These are phyloP conservation scores for Salix arbutifolia DNA, from an alignment of 345 rosid species.

Conservation along the genomic window DNA sequence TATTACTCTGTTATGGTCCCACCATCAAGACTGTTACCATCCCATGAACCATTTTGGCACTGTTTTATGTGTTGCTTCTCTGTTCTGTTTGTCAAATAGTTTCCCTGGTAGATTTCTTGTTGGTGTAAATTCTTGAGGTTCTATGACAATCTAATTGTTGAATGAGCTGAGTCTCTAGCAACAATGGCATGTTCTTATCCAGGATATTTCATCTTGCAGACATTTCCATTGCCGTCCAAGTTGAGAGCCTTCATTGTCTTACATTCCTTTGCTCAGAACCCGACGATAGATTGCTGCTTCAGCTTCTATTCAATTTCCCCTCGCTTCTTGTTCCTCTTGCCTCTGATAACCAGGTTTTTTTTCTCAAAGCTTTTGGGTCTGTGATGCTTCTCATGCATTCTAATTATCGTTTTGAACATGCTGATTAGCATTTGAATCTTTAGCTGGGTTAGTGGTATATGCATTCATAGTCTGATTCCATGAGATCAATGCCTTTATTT, in stretches of 20 bases:
- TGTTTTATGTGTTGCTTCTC: not conserved
- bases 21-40: no score
- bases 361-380: not conserved
- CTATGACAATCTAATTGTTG: no score
- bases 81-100: not conserved
- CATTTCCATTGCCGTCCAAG: slow-evolving; percentile 49
- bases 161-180: not conserved
- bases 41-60: not conserved
- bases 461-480: not conserved
- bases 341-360: slow-evolving; percentile 61
- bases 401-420: not conserved
- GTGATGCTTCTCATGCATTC: not conserved
- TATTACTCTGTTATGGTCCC: no score
- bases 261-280: slow-evolving; percentile 56
- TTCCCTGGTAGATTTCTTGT: not conserved
- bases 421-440: not conserved
- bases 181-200: not conserved
- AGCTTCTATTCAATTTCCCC: slow-evolving; percentile 66
- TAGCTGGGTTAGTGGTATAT: not conserved
- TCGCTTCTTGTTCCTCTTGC: slow-evolving; percentile 70
- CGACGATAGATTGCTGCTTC: slow-evolving; percentile 44
- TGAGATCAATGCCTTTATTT: slow-evolving; percentile 7
- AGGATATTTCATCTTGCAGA: slow-evolving; percentile 39
- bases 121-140: not conserved
- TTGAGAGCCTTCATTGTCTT: slow-evolving; percentile 74